Conservation (phyloP, 2,329 filamentous ascomycete species). For the Colletotrichum lentis region DNA sequence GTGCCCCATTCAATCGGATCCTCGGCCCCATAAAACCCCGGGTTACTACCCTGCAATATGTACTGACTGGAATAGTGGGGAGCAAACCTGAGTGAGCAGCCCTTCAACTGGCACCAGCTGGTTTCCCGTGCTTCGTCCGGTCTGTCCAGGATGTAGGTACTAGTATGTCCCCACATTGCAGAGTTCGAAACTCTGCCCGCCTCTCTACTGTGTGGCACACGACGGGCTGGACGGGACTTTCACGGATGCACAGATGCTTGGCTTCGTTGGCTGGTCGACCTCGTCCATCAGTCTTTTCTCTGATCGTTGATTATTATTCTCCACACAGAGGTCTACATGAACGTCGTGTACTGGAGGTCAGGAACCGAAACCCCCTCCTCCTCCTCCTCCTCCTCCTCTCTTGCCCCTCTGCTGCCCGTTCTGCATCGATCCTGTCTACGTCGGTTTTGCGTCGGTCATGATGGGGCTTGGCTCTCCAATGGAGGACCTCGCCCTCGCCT, state of each 20-base stretch:
- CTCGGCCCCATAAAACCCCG: slow-evolving; percentile 1
- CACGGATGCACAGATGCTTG: neutral
- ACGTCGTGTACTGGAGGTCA: neutral
- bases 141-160: neutral
- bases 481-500: neutral
- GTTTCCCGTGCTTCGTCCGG: neutral
- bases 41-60: neutral
- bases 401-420: neutral
- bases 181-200: slow-evolving; percentile 29
- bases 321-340: too few relatives aligned
- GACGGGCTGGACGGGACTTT: neutral
- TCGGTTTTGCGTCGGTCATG: neutral
- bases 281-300: neutral
- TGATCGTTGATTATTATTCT: neutral
- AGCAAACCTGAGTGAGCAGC: neutral
- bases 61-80: neutral
- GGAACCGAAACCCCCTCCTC: neutral
- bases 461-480: neutral
- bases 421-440: slow-evolving; percentile 1
- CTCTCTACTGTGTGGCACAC: neutral
- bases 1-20: slow-evolving; percentile 2
- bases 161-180: neutral
- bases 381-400: neutral
- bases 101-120: neutral
- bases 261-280: neutral